Evolutionary conservation across 2,329 filamentous ascomycete species (phyloP), one percentile per base, ranked within the genome.

Genomic region (Thelonectria blattea): DNA sequence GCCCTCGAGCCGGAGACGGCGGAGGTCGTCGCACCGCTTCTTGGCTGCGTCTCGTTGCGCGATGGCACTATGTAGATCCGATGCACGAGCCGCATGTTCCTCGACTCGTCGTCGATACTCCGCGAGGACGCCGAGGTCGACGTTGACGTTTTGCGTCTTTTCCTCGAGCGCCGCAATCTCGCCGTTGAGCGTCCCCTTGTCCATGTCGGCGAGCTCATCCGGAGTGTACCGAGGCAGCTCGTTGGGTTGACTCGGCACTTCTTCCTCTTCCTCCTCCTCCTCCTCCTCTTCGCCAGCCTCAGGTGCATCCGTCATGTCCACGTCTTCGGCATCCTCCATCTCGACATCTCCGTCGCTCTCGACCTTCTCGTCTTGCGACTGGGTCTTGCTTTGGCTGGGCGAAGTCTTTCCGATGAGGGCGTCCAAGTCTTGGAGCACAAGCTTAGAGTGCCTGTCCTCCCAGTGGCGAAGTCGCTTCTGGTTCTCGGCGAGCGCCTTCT

Each of bases 1-100:
- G 37, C 95, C 94, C 70, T 97, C 94, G 8, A 98, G 83, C 30
- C 95, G 91, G 51, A 97, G 83, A 14, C 92, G 91, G 12, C 95
- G 91, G 53, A 99, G 87, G 67, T 97, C 93, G 71, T 98, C 94
- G 69, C 93, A 93, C 9, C 93, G 90, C 74, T 92, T 91, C 84
- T 98, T 99, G 67, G 92, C 93, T 1, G 87, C 80, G 73, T 99
- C 96, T 55, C 95, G 91, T 63, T 89, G 84, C 15, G 83, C 78
- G 6, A 99, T 86, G 3, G 94, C 92, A 52, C 85, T 83, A 53
- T 91, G 89, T 17, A 99, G 85, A 73, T 98, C 95, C 1, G 88
- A 88, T n/a, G 91, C 92, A 11, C 93, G 89, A 9, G 88, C 83
- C 15, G 89, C 87, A 72, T 96, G 89, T 73, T 97, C 93, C 66